These are phyloP conservation scores for Arbutus unedo DNA, from an alignment of 148 eudicot species.

Conservation along the genomic window DNA sequence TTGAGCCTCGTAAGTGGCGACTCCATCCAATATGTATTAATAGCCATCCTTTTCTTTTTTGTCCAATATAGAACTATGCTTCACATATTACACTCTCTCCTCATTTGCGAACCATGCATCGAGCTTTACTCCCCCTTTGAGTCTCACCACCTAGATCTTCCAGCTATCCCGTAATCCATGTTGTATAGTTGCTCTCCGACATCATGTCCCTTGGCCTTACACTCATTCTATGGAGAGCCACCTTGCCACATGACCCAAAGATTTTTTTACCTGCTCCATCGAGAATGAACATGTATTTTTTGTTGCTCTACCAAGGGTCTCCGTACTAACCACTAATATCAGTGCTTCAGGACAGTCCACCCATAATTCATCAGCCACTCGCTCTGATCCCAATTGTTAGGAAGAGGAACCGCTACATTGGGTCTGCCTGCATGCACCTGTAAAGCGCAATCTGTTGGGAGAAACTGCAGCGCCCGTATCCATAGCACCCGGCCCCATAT, in stretches of 20 bases:
- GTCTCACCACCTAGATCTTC: background rate
- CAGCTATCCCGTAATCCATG: background rate
- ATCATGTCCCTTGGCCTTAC: background rate
- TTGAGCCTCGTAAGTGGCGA: background rate
- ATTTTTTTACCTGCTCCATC: background rate
- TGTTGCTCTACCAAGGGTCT: background rate
- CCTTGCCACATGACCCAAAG: background rate
- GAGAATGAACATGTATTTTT: background rate
- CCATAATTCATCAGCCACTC: background rate
- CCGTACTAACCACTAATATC: background rate
- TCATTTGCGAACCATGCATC: background rate
- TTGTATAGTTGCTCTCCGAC: background rate
- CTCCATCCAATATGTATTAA: background rate
- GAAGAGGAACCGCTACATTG: background rate
- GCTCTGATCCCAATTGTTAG: background rate
- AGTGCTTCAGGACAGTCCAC: background rate
- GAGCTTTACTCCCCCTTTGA: background rate
- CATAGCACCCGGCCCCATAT: background rate
- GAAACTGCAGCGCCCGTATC: background rate
- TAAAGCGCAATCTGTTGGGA: background rate
- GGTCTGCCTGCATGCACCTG: background rate
- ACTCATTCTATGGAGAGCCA: background rate
- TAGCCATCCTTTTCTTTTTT: background rate
- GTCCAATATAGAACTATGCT: background rate
- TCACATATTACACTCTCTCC: background rate